Conservation (phyloP, 352 stramenopile genomes). For the Phytopythium mirpurense region DNA sequence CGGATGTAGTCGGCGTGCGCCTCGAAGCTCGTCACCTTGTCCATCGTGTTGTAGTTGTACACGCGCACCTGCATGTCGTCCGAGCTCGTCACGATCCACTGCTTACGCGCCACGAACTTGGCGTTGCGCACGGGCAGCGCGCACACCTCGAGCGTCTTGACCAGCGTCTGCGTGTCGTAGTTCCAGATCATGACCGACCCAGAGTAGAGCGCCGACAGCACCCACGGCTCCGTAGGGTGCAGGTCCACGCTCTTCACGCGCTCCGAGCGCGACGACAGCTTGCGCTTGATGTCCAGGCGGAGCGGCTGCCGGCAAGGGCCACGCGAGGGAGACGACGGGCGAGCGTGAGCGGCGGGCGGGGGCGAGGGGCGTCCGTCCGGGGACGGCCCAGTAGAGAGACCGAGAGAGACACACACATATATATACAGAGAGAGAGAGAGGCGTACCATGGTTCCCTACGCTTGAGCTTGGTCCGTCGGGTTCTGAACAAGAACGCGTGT, state of each 20-base stretch:
- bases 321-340: too few relatives aligned
- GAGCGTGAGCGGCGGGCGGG: too few relatives aligned
- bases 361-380: too few relatives aligned
- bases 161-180: conserved; percentile 90
- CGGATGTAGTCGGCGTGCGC: conserved; percentile 99
- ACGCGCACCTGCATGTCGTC: conserved; percentile 97
- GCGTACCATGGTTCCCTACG: too few relatives aligned
- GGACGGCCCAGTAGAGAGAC: too few relatives aligned
- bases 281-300: conserved; percentile 89
- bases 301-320: conserved; percentile 48
- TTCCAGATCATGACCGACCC: conserved; percentile 99
- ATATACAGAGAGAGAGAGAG: too few relatives aligned
- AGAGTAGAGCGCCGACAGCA: conserved; percentile 96
- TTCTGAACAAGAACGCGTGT: too few relatives aligned
- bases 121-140: conserved; percentile 92
- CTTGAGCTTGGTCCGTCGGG: too few relatives aligned
- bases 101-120: conserved; percentile 96
- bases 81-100: conserved; percentile 94
- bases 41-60: conserved; percentile 99
- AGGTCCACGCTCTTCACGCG: conserved; percentile 99
- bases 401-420: too few relatives aligned
- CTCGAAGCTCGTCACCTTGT: conserved; percentile 94
- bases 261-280: conserved; percentile 94
- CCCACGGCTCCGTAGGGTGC: conserved; percentile 97
- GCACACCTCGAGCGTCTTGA: conserved; percentile 98